phyloP scores from a whole-genome alignment of 2,329 filamentous ascomycete species.

The Taxawa tesnikishii region DNA sequence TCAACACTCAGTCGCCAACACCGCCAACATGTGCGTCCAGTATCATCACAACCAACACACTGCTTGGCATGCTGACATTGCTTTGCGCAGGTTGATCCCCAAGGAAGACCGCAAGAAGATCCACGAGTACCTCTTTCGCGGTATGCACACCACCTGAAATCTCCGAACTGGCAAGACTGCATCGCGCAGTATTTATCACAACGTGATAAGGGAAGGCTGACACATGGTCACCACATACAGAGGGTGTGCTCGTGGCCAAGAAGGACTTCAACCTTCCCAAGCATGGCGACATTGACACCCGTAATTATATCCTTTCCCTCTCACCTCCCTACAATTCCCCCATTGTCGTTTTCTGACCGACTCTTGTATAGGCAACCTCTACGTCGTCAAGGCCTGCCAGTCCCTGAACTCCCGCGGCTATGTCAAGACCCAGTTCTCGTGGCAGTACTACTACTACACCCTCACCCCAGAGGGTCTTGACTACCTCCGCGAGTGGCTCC shows the following conservation, averaged over 20 bases:
- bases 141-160: slow-evolving; percentile 9
- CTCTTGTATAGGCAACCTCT: no score
- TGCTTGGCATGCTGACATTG: slow-evolving; percentile 5
- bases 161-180: slow-evolving; percentile 5
- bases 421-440: slow-evolving; percentile 99
- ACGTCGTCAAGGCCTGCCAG: slow-evolving; percentile 96
- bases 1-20: slow-evolving; percentile 11
- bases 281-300: slow-evolving; percentile 97
- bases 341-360: not conserved
- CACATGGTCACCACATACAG: slow-evolving; percentile 26
- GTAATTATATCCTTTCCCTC: no score
- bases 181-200: slow-evolving; percentile 2
- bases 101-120: slow-evolving; percentile 99
- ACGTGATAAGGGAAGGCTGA: slow-evolving; percentile 24
- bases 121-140: slow-evolving; percentile 93
- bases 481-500: slow-evolving; percentile 99
- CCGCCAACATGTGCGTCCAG: slow-evolving; percentile 29
- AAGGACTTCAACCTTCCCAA: slow-evolving; percentile 98
- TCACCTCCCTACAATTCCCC: slow-evolving; percentile 47
- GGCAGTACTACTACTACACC: slow-evolving; percentile 99
- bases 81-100: slow-evolving; percentile 73
- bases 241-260: slow-evolving; percentile 86
- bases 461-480: slow-evolving; percentile 98
- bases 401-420: slow-evolving; percentile 96
- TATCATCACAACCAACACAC: not conserved